Evolutionary conservation across 768 basidiomycete genomes (phyloP).

Genomic region (Gyrodon lividus): DNA sequence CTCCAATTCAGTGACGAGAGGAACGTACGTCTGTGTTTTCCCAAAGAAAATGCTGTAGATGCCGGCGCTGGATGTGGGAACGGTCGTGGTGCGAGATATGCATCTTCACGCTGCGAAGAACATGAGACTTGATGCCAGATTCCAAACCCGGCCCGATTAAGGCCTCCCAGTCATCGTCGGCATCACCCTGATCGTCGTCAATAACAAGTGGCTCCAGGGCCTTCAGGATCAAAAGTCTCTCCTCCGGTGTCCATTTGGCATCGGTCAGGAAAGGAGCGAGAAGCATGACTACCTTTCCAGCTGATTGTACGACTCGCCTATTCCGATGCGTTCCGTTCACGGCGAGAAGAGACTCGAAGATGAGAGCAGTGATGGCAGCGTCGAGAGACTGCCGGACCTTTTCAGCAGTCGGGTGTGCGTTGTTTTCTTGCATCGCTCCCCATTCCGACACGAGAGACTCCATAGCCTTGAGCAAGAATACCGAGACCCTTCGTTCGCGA

Average conservation of each 20-base stretch:
- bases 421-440: constrained; percentile 39
- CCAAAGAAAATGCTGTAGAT: constrained; percentile 63
- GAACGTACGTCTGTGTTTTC: constrained; percentile 63
- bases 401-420: constrained; percentile 52
- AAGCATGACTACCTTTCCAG: constrained; percentile 53
- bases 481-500: constrained; percentile 61
- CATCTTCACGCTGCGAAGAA: constrained; percentile 39
- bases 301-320: constrained; percentile 58
- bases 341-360: constrained; percentile 65
- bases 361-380: constrained; percentile 59
- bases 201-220: constrained; percentile 65
- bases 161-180: constrained; percentile 39
- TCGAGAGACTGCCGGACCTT: constrained; percentile 68
- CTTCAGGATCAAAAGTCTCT: constrained; percentile 63
- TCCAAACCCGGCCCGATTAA: constrained; percentile 44
- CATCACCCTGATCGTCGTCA: constrained; percentile 33
- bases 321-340: constrained; percentile 65
- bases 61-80: constrained; percentile 26
- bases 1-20: neutral
- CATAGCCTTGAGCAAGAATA: constrained; percentile 62
- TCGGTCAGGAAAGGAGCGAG: constrained; percentile 40
- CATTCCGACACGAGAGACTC: constrained; percentile 50
- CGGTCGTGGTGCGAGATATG: constrained; percentile 8
- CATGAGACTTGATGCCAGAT: constrained; percentile 65
- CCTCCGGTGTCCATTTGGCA: constrained; percentile 52